Conservation (phyloP, 257 asterid species). For the Echites panduratus region DNA sequence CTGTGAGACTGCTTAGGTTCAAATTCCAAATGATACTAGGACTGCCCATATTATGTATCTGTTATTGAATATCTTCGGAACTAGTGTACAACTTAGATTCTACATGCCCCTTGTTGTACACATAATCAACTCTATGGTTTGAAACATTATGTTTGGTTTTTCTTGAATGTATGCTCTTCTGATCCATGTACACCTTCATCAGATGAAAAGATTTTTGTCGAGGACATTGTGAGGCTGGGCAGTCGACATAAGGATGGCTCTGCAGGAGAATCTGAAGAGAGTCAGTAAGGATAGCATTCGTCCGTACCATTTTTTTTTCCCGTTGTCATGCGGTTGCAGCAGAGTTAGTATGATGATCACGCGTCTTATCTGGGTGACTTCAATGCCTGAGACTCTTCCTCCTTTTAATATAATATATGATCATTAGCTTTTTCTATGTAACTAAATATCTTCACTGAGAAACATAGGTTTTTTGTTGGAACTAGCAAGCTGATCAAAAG, state of each 20-base stretch:
- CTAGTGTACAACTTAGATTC: neutral
- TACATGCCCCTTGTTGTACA: neutral
- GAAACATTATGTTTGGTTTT: neutral
- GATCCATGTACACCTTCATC: conserved; percentile 19
- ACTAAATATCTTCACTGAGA: neutral
- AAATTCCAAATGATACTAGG: neutral
- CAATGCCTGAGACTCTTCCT: neutral
- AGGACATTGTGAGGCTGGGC: conserved; percentile 82
- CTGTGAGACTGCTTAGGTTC: neutral
- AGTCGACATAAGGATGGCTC: conserved; percentile 45
- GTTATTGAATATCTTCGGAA: neutral
- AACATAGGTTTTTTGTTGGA: neutral
- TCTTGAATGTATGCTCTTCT: neutral
- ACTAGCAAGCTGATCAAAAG: neutral
- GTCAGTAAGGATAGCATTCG: conserved; percentile 16
- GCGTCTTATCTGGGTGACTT: neutral
- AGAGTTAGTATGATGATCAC: neutral
- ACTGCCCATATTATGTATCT: neutral
- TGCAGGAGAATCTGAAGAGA: conserved; percentile 36
- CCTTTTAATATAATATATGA: neutral
- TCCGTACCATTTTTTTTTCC: neutral
- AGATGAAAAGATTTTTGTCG: conserved; percentile 89
- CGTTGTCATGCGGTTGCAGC: neutral
- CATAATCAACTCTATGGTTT: neutral
- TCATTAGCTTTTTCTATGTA: neutral